A percentile compares a stretch with the other conserved stretches of the same genome.
Evolutionary conservation across 2,329 filamentous ascomycete species (phyloP).

Genomic region (Didymella exigua): DNA sequence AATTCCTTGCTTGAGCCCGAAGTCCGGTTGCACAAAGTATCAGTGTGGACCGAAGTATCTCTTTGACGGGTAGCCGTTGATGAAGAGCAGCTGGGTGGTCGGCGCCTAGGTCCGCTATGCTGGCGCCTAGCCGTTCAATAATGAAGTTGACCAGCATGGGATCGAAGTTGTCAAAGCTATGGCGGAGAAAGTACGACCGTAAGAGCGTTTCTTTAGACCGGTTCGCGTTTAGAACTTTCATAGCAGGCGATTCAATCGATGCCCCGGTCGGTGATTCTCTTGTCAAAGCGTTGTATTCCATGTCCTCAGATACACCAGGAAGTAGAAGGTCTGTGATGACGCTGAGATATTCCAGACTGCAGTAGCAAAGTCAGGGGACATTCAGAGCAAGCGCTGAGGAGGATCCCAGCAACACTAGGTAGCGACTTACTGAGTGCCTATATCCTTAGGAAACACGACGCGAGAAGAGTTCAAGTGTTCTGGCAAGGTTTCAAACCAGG

Average conservation of each 20-base stretch:
- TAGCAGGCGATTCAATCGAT: not conserved
- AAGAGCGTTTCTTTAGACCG: not conserved
- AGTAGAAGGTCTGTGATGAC: constrained; percentile 1
- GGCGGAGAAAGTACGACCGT: constrained; percentile 1
- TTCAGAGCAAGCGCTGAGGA: not conserved
- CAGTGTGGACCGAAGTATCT: not conserved
- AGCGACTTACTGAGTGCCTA: not conserved
- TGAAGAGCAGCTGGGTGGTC: too few relatives aligned
- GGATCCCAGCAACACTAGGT: not conserved
- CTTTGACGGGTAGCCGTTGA: not conserved
- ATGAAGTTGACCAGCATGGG: constrained; percentile 8
- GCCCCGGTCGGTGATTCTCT: too few relatives aligned
- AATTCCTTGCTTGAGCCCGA: not conserved
- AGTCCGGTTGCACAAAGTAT: constrained; percentile 4
- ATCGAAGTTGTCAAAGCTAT: constrained; percentile 3
- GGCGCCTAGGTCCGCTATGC: not conserved
- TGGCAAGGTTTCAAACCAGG: not conserved
- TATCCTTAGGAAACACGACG: constrained; percentile 1
- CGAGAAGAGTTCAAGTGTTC: not conserved
- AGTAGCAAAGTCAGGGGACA: not conserved
- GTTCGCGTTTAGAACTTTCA: not conserved
- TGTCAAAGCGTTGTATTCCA: not conserved
- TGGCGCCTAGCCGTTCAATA: not conserved
- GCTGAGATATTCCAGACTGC: constrained; percentile 1
- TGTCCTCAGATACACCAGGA: not conserved